These are phyloP conservation scores for Thuja plicata DNA, from an alignment of 83 land plant species.

Conservation along the genomic window DNA sequence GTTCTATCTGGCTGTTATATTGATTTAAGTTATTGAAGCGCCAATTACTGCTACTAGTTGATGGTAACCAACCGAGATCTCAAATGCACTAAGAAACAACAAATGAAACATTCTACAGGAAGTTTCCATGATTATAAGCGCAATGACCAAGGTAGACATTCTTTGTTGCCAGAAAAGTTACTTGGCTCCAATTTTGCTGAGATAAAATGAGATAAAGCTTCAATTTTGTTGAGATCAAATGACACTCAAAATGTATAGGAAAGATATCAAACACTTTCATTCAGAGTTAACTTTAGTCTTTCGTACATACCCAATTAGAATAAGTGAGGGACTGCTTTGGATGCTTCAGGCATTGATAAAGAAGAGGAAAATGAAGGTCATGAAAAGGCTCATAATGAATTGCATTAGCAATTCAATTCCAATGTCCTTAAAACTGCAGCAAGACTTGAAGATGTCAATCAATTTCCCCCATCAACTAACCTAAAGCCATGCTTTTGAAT, in stretches of 20 bases:
- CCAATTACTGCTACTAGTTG: not conserved
- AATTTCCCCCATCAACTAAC: no score
- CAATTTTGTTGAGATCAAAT: not conserved
- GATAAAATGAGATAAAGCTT: not conserved
- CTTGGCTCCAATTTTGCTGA: not conserved
- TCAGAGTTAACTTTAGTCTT: not conserved
- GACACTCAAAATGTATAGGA: not conserved
- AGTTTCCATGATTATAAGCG: not conserved
- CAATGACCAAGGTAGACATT: not conserved
- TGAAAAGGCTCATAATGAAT: not conserved
- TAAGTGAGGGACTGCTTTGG: not conserved
- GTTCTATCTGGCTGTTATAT: not conserved
- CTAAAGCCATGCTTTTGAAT: no score
- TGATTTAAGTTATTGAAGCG: not conserved
- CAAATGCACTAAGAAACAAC: not conserved
- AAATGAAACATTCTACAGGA: not conserved
- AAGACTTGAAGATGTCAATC: no score
- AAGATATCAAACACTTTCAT: not conserved
- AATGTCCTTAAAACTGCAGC: no score
- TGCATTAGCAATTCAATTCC: no score
- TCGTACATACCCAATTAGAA: not conserved
- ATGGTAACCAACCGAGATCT: not conserved
- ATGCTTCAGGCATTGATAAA: not conserved
- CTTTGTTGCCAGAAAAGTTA: not conserved
- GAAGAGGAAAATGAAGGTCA: not conserved